A percentile compares a stretch with the other conserved stretches of the same genome.
Conservation (phyloP, 176 grass and related monocot genomes). For the Elaeis guineensis region DNA sequence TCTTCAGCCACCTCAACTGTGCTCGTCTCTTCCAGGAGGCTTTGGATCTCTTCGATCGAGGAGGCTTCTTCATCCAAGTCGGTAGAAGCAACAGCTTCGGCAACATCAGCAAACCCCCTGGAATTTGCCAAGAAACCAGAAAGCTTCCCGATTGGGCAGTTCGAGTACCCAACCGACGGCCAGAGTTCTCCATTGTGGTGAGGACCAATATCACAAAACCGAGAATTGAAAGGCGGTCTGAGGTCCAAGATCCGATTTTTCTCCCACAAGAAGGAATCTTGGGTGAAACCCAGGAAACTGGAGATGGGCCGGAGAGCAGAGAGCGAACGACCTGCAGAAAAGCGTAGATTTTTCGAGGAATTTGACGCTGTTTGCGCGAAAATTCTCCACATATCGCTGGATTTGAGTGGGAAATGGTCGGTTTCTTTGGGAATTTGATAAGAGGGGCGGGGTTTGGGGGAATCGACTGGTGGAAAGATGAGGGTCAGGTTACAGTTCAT, state of each 20-base stretch:
- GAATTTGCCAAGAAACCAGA: background rate
- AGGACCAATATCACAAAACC: background rate
- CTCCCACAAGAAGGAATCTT: background rate
- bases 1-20: background rate
- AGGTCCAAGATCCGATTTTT: background rate
- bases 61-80: slow-evolving; percentile 14
- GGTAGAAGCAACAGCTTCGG: slow-evolving; percentile 14
- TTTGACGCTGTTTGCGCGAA: no score
- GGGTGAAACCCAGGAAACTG: background rate
- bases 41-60: background rate
- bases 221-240: background rate
- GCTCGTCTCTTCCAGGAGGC: slow-evolving; percentile 7
- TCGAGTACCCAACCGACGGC: background rate
- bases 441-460: no score
- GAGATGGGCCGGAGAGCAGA: background rate
- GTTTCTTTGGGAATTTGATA: no score
- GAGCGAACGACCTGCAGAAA: no score
- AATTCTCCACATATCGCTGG: no score
- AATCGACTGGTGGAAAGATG: no score
- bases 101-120: slow-evolving; percentile 7
- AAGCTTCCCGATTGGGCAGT: background rate
- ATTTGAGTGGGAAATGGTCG: no score
- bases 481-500: no score
- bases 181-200: background rate
- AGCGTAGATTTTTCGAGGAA: no score